Evolutionary conservation across 2,329 filamentous ascomycete species (phyloP).

Genomic region (Orbilia oligospora): DNA sequence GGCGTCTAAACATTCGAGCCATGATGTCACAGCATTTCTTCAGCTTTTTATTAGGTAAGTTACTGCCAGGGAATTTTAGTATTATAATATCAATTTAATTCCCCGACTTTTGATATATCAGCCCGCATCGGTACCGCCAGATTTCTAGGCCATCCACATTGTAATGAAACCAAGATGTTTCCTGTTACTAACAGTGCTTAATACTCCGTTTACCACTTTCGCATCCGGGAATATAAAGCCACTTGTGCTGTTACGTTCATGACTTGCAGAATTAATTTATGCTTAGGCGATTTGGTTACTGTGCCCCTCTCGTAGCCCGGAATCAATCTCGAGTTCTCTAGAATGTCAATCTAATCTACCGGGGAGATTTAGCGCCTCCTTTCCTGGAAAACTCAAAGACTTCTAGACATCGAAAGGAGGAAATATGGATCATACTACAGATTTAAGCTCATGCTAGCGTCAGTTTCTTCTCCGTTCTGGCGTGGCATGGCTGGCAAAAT

Average conservation of each 20-base stretch:
- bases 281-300: conserved; percentile 1
- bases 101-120: neutral
- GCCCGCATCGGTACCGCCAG: neutral
- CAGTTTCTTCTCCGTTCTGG: conserved; percentile 2
- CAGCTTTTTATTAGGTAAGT: conserved; percentile 4
- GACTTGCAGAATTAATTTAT: conserved; percentile 16
- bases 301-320: neutral
- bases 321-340: neutral
- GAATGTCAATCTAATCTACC: conserved; percentile 15
- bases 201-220: neutral
- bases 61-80: neutral
- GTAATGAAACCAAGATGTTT: neutral
- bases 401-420: conserved; percentile 21
- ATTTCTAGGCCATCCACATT: conserved; percentile 3
- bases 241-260: neutral
- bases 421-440: neutral
- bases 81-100: conserved; percentile 5
- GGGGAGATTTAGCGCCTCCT: neutral
- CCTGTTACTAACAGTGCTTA: neutral
- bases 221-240: neutral
- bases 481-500: conserved; percentile 15
- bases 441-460: conserved; percentile 23
- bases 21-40: neutral
- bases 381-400: neutral
- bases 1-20: neutral